phyloP scores from a whole-genome alignment of 1,284 basidiomycete species.

The Ceratobasidium papillatum region DNA sequence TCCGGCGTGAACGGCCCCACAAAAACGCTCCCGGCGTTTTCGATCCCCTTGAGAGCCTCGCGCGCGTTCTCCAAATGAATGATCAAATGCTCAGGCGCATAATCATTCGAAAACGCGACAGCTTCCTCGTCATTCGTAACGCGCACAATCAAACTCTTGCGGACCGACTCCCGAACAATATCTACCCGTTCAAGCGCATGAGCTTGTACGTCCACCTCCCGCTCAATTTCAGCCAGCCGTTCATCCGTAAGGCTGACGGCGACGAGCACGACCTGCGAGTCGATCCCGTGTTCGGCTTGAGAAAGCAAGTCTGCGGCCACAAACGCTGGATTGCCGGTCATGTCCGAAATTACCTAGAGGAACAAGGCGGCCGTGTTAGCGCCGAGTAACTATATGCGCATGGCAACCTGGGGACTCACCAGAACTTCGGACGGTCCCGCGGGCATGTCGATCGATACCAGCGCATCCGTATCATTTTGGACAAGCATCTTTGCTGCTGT shows the following conservation, averaged over 20 bases:
- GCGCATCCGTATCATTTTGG: slow-evolving; percentile 97
- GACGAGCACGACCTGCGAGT: slow-evolving; percentile 97
- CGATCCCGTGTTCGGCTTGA: slow-evolving; percentile 97
- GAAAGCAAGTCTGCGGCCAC: slow-evolving; percentile 97
- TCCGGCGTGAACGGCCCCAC: slow-evolving; percentile 95
- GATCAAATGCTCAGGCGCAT: slow-evolving; percentile 97
- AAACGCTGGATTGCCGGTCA: slow-evolving; percentile 84
- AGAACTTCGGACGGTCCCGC: slow-evolving; percentile 97
- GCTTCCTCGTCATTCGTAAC: slow-evolving; percentile 76
- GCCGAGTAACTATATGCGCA: slow-evolving; percentile 5
- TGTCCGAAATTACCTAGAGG: slow-evolving; percentile 88
- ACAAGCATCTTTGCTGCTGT: slow-evolving; percentile 99
- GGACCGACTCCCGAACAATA: slow-evolving; percentile 90
- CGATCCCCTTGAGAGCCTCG: slow-evolving; percentile 69
- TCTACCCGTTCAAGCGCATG: slow-evolving; percentile 86
- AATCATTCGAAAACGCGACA: slow-evolving; percentile 92
- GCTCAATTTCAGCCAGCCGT: slow-evolving; percentile 78
- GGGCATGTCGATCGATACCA: slow-evolving; percentile 99
- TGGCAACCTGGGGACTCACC: slow-evolving; percentile 61
- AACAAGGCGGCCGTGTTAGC: slow-evolving; percentile 16
- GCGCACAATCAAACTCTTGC: slow-evolving; percentile 91
- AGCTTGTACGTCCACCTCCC: slow-evolving; percentile 89
- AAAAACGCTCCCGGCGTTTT: slow-evolving; percentile 97
- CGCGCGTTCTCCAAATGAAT: slow-evolving; percentile 82
- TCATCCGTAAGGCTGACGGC: slow-evolving; percentile 73